Percentiles rank a stretch among this genome's conserved stretches.
Evolutionary conservation across 768 basidiomycete species (phyloP).

Genomic region (Zangia roseola): DNA sequence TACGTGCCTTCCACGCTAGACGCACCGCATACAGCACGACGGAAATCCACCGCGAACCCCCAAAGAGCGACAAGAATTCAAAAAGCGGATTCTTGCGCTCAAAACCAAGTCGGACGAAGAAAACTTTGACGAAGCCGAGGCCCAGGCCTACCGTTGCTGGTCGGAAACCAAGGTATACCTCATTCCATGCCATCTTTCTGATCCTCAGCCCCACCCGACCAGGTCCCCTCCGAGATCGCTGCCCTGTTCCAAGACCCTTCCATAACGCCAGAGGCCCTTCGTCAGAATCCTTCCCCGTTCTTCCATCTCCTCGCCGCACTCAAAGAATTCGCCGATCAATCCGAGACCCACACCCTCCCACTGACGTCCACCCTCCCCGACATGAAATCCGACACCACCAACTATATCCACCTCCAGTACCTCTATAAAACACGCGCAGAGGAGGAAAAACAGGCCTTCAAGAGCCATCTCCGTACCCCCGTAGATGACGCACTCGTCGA

Average conservation of each 20-base stretch:
- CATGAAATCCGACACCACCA: conserved; percentile 88
- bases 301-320: conserved; percentile 79
- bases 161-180: conserved; percentile 45
- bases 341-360: conserved; percentile 65
- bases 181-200: conserved; percentile 1
- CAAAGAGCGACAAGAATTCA: conserved; percentile 78
- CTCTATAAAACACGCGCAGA: conserved; percentile 80
- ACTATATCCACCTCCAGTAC: conserved; percentile 82
- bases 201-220: neutral
- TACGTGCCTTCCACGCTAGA: neutral
- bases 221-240: conserved; percentile 69
- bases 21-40: conserved; percentile 52
- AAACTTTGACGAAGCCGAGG: conserved; percentile 94
- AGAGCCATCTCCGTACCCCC: conserved; percentile 43
- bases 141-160: conserved; percentile 84
- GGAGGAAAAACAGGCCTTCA: conserved; percentile 60
- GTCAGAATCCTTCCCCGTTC: conserved; percentile 60
- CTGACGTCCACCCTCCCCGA: conserved; percentile 88
- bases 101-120: conserved; percentile 85
- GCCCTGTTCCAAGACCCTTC: conserved; percentile 63
- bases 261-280: conserved; percentile 40
- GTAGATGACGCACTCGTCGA: conserved; percentile 59
- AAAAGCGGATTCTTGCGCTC: conserved; percentile 57
- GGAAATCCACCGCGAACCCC: conserved; percentile 52
- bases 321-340: conserved; percentile 54